Base-by-base conservation (phyloP, 2,329 filamentous ascomycete genomes). In the Trichoderma harzianum region DNA sequence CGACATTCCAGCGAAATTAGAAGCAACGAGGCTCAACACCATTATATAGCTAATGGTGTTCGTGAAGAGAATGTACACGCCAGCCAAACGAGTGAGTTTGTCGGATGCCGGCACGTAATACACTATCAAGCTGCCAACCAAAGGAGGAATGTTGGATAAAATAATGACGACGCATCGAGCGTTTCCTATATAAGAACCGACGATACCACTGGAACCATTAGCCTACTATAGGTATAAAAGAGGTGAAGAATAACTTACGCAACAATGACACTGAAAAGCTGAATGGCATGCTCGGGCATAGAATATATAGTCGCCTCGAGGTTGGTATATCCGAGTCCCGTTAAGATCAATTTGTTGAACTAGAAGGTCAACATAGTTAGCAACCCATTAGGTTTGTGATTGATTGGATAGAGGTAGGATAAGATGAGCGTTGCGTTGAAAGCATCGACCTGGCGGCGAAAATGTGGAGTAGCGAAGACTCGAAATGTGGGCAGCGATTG, bases 21-120 rank as follows among this genome's bases (percentile, higher is more conserved):
- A 51, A 21, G 43, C 43, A 4, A 51, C 43, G n/a, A 51, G 43
- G 5, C 43, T 51, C n/a, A 51, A 21, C 11, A 69, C 72, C 26
- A 75, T 74, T 8, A 73, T 74, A 61, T 73, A 76, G 16, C 72
- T 39, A 21, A 74, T 58, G 6, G 73, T 74, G 32, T 72, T 73
- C 26, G 71, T 70, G 36, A 61, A 73, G 32, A 73, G 66, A 39
- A 43, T 39, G 24, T 67, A 67, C n/a, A 67, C 64, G 16, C 28
- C 64, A 11, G 28, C 66, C 18, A 69, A 24, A 26, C 66, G 55
- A 10, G 51, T 30, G 16, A 43, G n/a, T 30, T 69, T 60, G 24
- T 61, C 18, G 7, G 66, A 60, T 8, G 32, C 32, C 0, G 66
- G 55, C 66, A 39, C 34, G 21, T 62, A 51, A 51, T 51, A 51